Evolutionary conservation across 2,329 filamentous ascomycete species (phyloP).

Genomic region (Chaetomium sp.): DNA sequence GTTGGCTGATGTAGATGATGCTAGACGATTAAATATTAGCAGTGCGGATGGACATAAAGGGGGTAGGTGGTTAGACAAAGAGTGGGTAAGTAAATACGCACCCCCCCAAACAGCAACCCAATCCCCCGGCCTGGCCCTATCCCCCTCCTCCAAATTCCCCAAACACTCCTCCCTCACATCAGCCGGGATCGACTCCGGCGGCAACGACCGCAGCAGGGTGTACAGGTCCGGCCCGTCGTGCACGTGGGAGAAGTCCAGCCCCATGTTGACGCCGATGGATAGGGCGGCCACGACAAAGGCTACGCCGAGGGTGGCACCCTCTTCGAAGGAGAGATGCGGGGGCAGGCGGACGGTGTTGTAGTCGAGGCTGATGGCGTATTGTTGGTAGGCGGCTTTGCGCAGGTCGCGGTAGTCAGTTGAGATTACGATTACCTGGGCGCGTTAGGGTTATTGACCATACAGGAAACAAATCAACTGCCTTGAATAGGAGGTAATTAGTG

Average conservation of each 20-base stretch:
- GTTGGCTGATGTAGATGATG: slow-evolving; percentile 63
- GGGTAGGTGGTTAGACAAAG: neutral
- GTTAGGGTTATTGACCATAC: neutral
- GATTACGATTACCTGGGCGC: slow-evolving; percentile 48
- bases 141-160: slow-evolving; percentile 42
- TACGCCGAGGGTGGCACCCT: slow-evolving; percentile 60
- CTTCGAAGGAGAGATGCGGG: slow-evolving; percentile 41
- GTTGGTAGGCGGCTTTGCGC: slow-evolving; percentile 64
- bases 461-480: neutral
- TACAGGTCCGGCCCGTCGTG: slow-evolving; percentile 54
- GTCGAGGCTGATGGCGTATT: slow-evolving; percentile 58
- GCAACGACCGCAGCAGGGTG: slow-evolving; percentile 40
- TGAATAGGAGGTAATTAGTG: slow-evolving; percentile 13
- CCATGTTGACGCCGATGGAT: slow-evolving; percentile 62
- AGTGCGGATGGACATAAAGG: neutral
- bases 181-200: slow-evolving; percentile 43
- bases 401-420: slow-evolving; percentile 69
- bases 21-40: slow-evolving; percentile 26
- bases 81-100: slow-evolving; percentile 22
- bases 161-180: slow-evolving; percentile 61
- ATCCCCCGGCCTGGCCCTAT: slow-evolving; percentile 54
- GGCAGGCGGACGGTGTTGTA: slow-evolving; percentile 62
- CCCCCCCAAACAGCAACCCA: slow-evolving; percentile 72
- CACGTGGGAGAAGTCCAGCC: slow-evolving; percentile 53
- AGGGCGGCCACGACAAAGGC: slow-evolving; percentile 65